A percentile compares a stretch with the other conserved stretches of the same genome.
Conservation (phyloP, 331 rosid genomes). For the Saraca asoca region DNA sequence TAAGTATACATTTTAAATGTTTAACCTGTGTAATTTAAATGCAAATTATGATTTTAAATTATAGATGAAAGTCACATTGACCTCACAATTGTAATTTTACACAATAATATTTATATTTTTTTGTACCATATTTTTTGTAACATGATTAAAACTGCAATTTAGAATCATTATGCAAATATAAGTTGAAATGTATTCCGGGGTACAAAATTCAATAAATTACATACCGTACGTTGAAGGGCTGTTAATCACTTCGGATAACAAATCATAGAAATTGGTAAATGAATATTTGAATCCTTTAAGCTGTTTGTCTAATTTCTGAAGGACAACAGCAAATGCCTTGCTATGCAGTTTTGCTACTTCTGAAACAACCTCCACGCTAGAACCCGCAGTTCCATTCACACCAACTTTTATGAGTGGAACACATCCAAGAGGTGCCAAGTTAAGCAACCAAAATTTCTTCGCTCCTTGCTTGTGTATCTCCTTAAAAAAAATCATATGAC, state of each 20-base stretch:
- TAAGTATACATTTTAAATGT: too few relatives aligned
- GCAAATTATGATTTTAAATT: too few relatives aligned
- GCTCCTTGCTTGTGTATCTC: conserved; percentile 51
- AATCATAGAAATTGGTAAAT: not conserved
- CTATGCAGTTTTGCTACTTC: conserved; percentile 37
- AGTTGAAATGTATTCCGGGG: too few relatives aligned
- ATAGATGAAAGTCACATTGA: too few relatives aligned
- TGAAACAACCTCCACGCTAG: conserved; percentile 35
- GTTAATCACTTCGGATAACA: conserved; percentile 7
- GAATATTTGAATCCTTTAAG: conserved; percentile 47
- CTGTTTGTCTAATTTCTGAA: conserved; percentile 27
- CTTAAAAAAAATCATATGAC: conserved; percentile 16
- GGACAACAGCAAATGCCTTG: conserved; percentile 33
- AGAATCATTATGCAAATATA: too few relatives aligned
- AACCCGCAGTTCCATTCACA: conserved; percentile 28
- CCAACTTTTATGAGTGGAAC: conserved; percentile 6
- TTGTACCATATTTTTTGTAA: not conserved
- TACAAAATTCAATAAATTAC: too few relatives aligned
- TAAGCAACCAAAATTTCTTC: conserved; percentile 48
- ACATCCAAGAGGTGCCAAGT: conserved; percentile 31
- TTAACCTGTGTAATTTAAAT: too few relatives aligned
- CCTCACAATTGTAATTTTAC: too few relatives aligned
- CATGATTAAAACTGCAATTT: too few relatives aligned
- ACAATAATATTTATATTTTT: too few relatives aligned
- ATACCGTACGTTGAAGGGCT: conserved; percentile 39